Evolutionary conservation across 2,329 filamentous ascomycete species (phyloP).

Genomic region (Trichoderma hamatum): DNA sequence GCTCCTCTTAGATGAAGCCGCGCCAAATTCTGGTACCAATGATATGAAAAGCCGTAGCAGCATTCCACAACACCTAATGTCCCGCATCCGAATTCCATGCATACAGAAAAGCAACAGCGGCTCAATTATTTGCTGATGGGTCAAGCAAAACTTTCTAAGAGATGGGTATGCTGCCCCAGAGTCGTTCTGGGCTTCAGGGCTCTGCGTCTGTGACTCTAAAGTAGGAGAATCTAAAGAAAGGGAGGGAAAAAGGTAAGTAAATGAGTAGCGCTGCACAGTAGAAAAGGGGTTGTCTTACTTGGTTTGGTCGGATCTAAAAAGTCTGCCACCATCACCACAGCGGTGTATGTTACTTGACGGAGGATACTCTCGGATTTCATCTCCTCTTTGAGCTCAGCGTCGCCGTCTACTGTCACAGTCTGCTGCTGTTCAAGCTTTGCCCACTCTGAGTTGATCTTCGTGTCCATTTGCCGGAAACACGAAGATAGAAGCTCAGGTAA

Average conservation of each 20-base stretch:
- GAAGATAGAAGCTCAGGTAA: conserved; percentile 80
- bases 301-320: conserved; percentile 76
- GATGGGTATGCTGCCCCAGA: conserved; percentile 53
- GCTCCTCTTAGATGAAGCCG: conserved; percentile 38
- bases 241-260: conserved; percentile 1
- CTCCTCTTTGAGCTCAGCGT: conserved; percentile 82
- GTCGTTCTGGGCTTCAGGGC: conserved; percentile 33
- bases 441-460: conserved; percentile 88
- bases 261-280: not conserved
- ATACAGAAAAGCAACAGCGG: conserved; percentile 90
- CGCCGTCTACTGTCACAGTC: conserved; percentile 65
- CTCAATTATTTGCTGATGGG: conserved; percentile 76
- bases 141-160: conserved; percentile 81
- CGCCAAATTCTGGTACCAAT: conserved; percentile 82
- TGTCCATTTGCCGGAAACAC: conserved; percentile 83
- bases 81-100: conserved; percentile 85
- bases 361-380: conserved; percentile 98
- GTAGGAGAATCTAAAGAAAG: conserved; percentile 38
- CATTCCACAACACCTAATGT: conserved; percentile 83
- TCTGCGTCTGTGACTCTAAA: conserved; percentile 35
- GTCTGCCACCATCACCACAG: conserved; percentile 87
- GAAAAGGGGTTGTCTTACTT: conserved; percentile 52
- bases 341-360: conserved; percentile 87
- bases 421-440: conserved; percentile 69
- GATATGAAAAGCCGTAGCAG: conserved; percentile 85